Evolutionary conservation across 495 filamentous ascomycete genomes (phyloP), one percentile per base, ranked within the genome.

Genomic region (Mytilinidion resinicola): DNA sequence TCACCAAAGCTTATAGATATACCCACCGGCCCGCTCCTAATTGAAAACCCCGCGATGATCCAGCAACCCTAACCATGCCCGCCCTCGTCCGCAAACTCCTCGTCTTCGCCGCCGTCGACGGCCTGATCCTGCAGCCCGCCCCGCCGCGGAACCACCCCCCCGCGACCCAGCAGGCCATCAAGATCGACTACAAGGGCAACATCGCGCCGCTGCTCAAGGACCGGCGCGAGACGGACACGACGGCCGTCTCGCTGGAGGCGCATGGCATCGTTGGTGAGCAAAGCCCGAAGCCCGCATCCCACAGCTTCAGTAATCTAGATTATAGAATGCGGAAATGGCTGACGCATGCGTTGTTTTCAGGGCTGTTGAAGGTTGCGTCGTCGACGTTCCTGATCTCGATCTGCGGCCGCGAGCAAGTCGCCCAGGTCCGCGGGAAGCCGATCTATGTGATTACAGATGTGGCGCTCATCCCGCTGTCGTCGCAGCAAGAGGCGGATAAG

Each of bases 401-500:
- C 59, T 89, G 85, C 8, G 76, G 84, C 53, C 86, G 91, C 38
- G 78, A 92, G 61, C 89, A 96, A 69, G 91, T 97, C 49, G 93
- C 93, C 0, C 83, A 89, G 57, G 84, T 96, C 50, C 82, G 83
- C 53, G 89, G 88, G 14, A 83, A 82, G 47, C 87, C 91, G 3
- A 76, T 96, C 53, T 96, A 95, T 69, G 83, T 88, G 42, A 79
- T 96, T 46, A 89, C 85, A 54, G 88, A 91, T 61, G 85, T 98
- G 34, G 85, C 90, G 1, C 76, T 98, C 21, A 95, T 95, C 17
- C 93, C 93, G 1, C 82, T 91, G 15, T 80, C 86, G 12, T 93
- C 86, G 14, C 85, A 84, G 60, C 67, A 66, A 41, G 90, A 92
- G 20, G 92, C 93, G 5, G 76, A 76, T 59, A 78, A 78, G 12